Evolutionary conservation across 306 rosid species (phyloP), one percentile per base, ranked within the genome.

Genomic region (Dalbergia cultrata): DNA sequence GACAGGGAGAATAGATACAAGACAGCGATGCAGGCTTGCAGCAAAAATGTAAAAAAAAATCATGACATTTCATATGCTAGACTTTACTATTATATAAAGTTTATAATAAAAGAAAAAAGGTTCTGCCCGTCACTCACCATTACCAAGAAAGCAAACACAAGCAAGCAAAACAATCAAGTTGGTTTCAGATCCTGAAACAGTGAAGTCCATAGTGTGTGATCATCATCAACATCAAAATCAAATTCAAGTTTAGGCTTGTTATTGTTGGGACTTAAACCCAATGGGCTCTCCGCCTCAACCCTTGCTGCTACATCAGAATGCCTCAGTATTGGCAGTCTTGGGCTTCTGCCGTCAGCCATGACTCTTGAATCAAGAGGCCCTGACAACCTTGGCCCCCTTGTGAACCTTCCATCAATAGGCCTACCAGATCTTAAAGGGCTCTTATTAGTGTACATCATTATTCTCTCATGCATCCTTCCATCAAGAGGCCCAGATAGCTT

Each of bases 131-230:
- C 73, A 65, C 85, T 81, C 78, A 60, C 68, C 82, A 70, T 59
- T 45, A 44, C 74, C 69, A 13, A 21, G 62, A 60, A 67, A 34
- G 54, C 13, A 57, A 47, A 26, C 17, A 54, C 0, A 17, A 54
- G 7, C 10, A 17, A 0, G 9, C 14, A 77, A 67, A 71, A 19
- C 0, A 56, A 62, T 87, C 82, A 95, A 80, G 94, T 93, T 12
- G 98, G 99, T 45, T 96, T 90, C 76, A 96, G 82, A 78, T 93
- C 99, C 14, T 93, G 94, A 87, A 96, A 96, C 82, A 96, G 69
- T 6, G 97, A 45, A 18, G 90, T 87, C 98, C 98, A 93, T 6
- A 88, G 87, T n/a, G 92, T 74, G 44, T 77, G 94, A 21, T 96
- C 97, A 33, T 82, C 95, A 44, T 81, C 87, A 74, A 74, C 88